Evolutionary conservation across 495 filamentous ascomycete genomes (phyloP).

Genomic region (Evernia prunastri): DNA sequence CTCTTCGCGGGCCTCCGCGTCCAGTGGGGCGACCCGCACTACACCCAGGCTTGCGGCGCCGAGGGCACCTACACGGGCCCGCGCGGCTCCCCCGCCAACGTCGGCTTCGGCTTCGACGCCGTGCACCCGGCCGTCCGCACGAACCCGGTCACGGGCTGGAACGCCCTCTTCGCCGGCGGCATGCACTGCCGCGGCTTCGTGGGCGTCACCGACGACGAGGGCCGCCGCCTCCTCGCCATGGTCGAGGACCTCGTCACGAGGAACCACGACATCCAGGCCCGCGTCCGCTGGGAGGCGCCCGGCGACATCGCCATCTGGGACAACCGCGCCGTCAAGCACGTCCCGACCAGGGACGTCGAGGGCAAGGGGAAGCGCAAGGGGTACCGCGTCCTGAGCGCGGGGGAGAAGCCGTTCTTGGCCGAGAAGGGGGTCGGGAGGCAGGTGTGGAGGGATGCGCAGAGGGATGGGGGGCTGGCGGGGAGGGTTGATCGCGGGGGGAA

Average conservation of each 20-base stretch:
- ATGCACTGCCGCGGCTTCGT: slow-evolving; percentile 58
- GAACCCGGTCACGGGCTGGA: slow-evolving; percentile 78
- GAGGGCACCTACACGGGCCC: slow-evolving; percentile 45
- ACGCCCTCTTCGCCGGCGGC: slow-evolving; percentile 61
- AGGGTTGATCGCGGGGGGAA: too few relatives aligned
- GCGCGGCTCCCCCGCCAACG: slow-evolving; percentile 64
- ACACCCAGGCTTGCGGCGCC: slow-evolving; percentile 50
- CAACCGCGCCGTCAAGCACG: background rate
- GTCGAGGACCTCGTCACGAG: slow-evolving; percentile 50
- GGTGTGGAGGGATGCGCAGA: too few relatives aligned
- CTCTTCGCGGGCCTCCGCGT: slow-evolving; percentile 67
- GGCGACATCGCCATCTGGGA: slow-evolving; percentile 46
- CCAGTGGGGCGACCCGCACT: slow-evolving; percentile 52
- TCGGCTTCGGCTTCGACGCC: slow-evolving; percentile 47
- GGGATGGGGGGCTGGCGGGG: too few relatives aligned
- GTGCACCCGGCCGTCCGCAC: slow-evolving; percentile 72
- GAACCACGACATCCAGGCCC: slow-evolving; percentile 60
- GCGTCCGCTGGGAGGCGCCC: slow-evolving; percentile 53
- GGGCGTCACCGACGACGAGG: slow-evolving; percentile 53
- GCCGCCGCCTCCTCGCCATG: slow-evolving; percentile 47
- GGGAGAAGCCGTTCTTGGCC: background rate
- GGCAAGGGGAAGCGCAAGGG: background rate
- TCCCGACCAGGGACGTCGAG: background rate
- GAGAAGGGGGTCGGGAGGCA: too few relatives aligned
- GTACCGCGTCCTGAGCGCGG: background rate